Conservation (phyloP, 305 asterid genomes). For the Rubia tinctorum region DNA sequence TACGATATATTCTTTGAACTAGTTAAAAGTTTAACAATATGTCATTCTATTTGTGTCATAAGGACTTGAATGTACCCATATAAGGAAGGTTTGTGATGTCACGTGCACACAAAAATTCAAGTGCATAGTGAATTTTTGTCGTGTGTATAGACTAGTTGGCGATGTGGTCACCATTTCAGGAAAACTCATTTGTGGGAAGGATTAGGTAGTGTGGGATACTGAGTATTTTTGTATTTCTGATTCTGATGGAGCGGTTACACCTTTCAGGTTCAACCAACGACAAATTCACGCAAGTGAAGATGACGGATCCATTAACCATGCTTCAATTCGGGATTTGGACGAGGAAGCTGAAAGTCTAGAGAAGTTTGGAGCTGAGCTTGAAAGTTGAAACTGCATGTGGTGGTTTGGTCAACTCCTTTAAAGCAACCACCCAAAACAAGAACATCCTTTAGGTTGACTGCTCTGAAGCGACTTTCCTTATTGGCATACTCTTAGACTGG, state of each 20-base stretch:
- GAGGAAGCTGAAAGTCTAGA: conserved; percentile 86
- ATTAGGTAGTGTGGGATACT: background rate
- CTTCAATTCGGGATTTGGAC: conserved; percentile 72
- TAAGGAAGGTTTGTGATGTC: background rate
- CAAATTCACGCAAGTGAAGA: conserved; percentile 73
- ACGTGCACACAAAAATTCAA: background rate
- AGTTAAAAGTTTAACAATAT: background rate
- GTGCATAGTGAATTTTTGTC: background rate
- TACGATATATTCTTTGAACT: background rate
- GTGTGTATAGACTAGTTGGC: background rate
- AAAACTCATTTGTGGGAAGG: background rate
- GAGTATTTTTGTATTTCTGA: background rate
- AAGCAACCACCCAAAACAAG: background rate
- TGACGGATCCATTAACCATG: conserved; percentile 81
- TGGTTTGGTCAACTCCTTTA: background rate
- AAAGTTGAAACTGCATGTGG: conserved; percentile 69
- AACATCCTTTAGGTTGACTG: background rate
- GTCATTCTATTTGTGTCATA: background rate
- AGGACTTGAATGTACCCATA: background rate
- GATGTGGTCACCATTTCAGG: background rate
- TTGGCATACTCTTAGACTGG: background rate
- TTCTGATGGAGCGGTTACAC: background rate
- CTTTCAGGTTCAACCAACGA: conserved; percentile 75
- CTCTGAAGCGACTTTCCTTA: background rate
- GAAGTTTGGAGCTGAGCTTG: conserved; percentile 88